Evolutionary conservation across 2,329 filamentous ascomycete species (phyloP).

Genomic region (Phyllosticta citrichinensis): DNA sequence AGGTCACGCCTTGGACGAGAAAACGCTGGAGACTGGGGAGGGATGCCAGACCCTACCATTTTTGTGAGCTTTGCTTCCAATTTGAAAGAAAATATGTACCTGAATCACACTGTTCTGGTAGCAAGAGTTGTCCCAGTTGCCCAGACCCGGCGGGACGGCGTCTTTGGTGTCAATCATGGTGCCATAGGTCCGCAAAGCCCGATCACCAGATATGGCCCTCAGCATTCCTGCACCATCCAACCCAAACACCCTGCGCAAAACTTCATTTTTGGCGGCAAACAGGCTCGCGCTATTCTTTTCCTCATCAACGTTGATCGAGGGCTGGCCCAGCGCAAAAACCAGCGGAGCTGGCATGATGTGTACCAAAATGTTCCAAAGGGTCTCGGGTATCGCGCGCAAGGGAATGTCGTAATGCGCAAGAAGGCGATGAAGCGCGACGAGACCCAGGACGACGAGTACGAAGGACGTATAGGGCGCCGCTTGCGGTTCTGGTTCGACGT

Average conservation of each 20-base stretch:
- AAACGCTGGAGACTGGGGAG: conserved; percentile 60
- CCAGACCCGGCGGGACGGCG: conserved; percentile 51
- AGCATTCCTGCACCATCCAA: conserved; percentile 28
- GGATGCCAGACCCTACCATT: conserved; percentile 51
- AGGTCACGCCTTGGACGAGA: conserved; percentile 33
- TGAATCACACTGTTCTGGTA: conserved; percentile 96
- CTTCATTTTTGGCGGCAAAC: conserved; percentile 26
- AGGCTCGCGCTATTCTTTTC: conserved; percentile 11
- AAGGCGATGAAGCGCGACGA: conserved; percentile 14
- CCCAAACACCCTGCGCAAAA: conserved; percentile 27
- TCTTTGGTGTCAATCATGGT: conserved; percentile 15
- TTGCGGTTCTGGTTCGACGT: not conserved
- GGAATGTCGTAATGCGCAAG: conserved; percentile 20
- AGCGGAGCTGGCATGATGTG: conserved; percentile 46
- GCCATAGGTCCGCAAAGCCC: conserved; percentile 21
- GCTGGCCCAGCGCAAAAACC: conserved; percentile 45
- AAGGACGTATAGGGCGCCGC: not conserved
- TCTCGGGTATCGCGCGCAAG: conserved; percentile 28
- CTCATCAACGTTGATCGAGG: conserved; percentile 10
- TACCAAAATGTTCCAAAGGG: conserved; percentile 54
- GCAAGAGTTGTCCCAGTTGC: conserved; percentile 91
- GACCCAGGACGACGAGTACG: conserved; percentile 6
- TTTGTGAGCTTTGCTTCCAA: not conserved
- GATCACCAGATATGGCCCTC: conserved; percentile 28
- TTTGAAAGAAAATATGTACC: conserved; percentile 30